A percentile compares a stretch with the other conserved stretches of the same genome.
These are phyloP conservation scores for Fonsecaea erecta DNA, from an alignment of 2,329 filamentous ascomycete species.

Conservation along the genomic window DNA sequence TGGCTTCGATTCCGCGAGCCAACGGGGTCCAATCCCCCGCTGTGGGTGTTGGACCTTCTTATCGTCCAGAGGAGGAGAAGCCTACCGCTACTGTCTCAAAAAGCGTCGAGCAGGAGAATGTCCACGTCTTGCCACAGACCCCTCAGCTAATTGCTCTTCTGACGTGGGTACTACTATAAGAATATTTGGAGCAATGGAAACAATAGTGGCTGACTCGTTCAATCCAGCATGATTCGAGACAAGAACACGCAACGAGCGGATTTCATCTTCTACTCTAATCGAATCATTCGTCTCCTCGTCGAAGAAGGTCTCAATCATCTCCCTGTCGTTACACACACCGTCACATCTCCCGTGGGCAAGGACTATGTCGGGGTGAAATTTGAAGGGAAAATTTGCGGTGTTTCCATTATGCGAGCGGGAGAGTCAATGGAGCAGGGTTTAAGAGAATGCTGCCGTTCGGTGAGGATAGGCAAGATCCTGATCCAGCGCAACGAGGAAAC, in stretches of 20 bases:
- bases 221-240: conserved; percentile 85
- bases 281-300: conserved; percentile 93
- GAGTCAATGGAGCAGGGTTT: conserved; percentile 98
- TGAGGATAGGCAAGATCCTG: conserved; percentile 96
- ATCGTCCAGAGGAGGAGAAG: conserved; percentile 75
- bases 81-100: conserved; percentile 88
- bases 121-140: conserved; percentile 87
- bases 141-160: conserved; percentile 95
- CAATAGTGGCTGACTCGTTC: conserved; percentile 12
- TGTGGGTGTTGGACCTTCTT: conserved; percentile 72
- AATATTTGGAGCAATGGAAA: background rate
- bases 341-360: conserved; percentile 88
- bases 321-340: conserved; percentile 83
- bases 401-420: conserved; percentile 97
- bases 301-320: conserved; percentile 98
- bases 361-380: conserved; percentile 91
- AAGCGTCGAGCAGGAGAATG: conserved; percentile 78
- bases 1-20: conserved; percentile 35
- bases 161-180: conserved; percentile 72
- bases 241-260: conserved; percentile 87
- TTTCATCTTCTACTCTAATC: conserved; percentile 99
- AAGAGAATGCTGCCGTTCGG: conserved; percentile 94
- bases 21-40: conserved; percentile 52
- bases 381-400: conserved; percentile 96
- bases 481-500: conserved; percentile 98